Conservation (phyloP, 139 green algal species). For the Dunaliella primolecta region DNA sequence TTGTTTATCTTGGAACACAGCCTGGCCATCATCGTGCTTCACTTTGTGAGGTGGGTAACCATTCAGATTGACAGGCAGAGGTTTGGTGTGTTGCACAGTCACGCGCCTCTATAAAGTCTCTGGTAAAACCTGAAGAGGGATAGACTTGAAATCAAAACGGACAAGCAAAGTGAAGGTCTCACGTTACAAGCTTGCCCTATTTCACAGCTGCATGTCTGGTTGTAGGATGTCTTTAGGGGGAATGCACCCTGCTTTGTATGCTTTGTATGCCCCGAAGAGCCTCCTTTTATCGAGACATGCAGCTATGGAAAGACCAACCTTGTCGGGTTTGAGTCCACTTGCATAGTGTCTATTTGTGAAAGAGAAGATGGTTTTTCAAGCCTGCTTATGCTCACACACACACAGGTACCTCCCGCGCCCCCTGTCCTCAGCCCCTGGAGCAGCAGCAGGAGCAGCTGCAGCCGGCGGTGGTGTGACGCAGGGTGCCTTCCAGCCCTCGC, state of each 20-base stretch:
- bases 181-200: not conserved
- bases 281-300: too few species aligned
- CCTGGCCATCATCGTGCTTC: slow-evolving; percentile 41
- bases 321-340: too few species aligned
- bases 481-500: not conserved
- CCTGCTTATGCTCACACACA: not conserved
- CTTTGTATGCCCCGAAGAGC: too few species aligned
- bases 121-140: too few species aligned
- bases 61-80: too few species aligned
- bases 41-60: slow-evolving; percentile 51
- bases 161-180: not conserved
- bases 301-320: too few species aligned
- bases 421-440: not conserved
- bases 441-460: too few species aligned
- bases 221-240: not conserved
- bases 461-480: not conserved
- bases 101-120: not conserved
- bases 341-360: too few species aligned
- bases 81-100: slow-evolving; percentile 14
- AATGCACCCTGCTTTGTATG: not conserved
- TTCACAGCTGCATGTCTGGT: not conserved
- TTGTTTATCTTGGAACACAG: slow-evolving; percentile 57
- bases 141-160: not conserved
- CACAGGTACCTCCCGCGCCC: not conserved
- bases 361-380: too few species aligned